Evolutionary conservation across 2,329 filamentous ascomycete species (phyloP).

Genomic region (Sordariomycetes sp.): DNA sequence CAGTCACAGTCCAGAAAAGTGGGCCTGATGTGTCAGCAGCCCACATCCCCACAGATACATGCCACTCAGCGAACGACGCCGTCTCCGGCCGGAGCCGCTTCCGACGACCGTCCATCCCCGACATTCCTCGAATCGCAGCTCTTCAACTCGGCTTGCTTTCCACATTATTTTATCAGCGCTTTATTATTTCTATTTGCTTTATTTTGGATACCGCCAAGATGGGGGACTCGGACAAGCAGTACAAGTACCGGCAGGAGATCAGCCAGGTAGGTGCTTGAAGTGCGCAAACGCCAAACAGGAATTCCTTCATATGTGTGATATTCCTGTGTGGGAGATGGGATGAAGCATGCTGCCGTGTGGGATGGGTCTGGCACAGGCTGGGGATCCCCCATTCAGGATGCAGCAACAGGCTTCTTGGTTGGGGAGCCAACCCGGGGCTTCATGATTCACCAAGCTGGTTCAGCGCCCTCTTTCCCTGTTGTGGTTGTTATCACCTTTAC

Average conservation of each 20-base stretch:
- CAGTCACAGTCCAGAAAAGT: too few species aligned
- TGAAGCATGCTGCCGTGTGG: background rate
- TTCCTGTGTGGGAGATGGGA: background rate
- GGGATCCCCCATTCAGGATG: background rate
- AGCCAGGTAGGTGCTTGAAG: constrained; percentile 60
- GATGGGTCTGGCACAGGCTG: background rate
- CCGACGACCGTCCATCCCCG: background rate
- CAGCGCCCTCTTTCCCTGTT: background rate
- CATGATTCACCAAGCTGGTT: background rate
- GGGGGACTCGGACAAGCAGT: constrained; percentile 25
- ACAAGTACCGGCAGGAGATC: constrained; percentile 96
- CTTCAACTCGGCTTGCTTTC: background rate
- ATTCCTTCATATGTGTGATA: background rate
- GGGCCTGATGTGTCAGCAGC: too few species aligned
- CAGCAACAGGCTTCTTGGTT: background rate
- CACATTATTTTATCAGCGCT: background rate
- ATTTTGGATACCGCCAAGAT: background rate
- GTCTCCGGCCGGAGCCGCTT: background rate
- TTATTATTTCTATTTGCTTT: background rate
- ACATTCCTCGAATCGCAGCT: background rate
- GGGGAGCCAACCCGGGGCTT: background rate
- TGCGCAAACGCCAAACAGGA: background rate
- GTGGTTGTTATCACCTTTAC: background rate
- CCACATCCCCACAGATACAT: background rate
- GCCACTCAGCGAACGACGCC: background rate